Conservation (phyloP, 2,329 filamentous ascomycete species). For the Aschersonia sp. region DNA sequence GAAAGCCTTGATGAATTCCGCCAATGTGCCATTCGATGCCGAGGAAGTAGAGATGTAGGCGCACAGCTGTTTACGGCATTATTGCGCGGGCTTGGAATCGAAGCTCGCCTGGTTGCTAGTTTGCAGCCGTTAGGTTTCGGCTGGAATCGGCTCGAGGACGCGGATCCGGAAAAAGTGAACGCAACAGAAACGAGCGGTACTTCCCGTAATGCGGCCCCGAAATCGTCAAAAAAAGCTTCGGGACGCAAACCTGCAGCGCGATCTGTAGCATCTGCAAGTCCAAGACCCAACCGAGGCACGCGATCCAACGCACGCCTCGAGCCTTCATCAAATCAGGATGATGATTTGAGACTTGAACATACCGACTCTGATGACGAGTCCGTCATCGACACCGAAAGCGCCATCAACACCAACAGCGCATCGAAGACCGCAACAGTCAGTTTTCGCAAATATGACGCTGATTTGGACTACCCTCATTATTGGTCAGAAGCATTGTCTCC, state of each 20-base stretch:
- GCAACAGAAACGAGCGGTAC: neutral
- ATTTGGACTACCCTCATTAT: constrained; percentile 74
- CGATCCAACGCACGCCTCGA: neutral
- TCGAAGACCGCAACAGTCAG: constrained; percentile 22
- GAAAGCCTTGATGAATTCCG: constrained; percentile 53
- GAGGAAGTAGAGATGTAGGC: constrained; percentile 76
- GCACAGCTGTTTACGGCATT: constrained; percentile 83
- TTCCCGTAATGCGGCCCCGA: neutral
- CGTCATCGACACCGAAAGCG: constrained; percentile 36
- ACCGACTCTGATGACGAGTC: constrained; percentile 43
- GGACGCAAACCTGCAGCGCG: neutral
- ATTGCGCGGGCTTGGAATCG: constrained; percentile 63
- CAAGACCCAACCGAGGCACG: neutral
- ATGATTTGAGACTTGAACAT: constrained; percentile 26
- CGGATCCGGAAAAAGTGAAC: constrained; percentile 32
- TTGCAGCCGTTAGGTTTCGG: constrained; percentile 81
- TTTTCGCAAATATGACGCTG: constrained; percentile 49
- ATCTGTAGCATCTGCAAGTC: neutral
- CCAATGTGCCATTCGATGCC: constrained; percentile 49
- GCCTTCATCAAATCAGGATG: constrained; percentile 17
- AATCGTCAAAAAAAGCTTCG: constrained; percentile 4
- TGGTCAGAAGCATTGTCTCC: constrained; percentile 87
- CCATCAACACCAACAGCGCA: constrained; percentile 6
- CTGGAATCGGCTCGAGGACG: constrained; percentile 78
- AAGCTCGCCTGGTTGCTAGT: constrained; percentile 70